Evolutionary conservation across 805 yeast genomes (phyloP), one percentile per base, ranked within the genome.

Genomic region (Suhomyces xylopsoci): DNA sequence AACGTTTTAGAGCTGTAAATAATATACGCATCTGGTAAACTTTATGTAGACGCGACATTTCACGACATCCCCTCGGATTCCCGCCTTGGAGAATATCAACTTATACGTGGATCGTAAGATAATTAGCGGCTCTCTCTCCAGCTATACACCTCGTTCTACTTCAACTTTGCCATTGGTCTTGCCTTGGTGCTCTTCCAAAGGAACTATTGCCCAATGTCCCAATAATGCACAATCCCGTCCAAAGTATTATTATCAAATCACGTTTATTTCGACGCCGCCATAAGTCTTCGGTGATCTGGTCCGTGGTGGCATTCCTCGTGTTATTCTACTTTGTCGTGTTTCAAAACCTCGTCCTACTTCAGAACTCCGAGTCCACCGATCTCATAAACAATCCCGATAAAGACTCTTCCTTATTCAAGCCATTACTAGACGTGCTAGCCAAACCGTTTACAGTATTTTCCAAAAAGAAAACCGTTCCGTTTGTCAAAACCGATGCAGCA

Each of bases 381-480:
- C 47, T 38, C 40, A 53, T 53, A 25, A 50, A 25, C 41, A 44
- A 49, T 34, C 55, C 53, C 41, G 55, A 54, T 52, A 7, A 48
- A 30, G 28, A 30, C 30, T 14, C 51, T 47, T 32, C 26, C 47
- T 47, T 44, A 9, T 32, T 36, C 48, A 20, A 28, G 36, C 26
- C 38, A 36, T 32, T 25, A 12, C 36, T n/a, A 34, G 49, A 40
- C 7, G 40, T 34, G 45, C 26, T 47, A 19, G 20, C 30, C 41
- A 52, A 48, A 25, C 44, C 28, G n/a, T 19, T 30, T 5, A 25
- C 10, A 8, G 15, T 36, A 32, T 15, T 14, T 41, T 14, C 25
- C 15, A 26, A 51, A 28, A 45, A 52, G 55, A 52, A 34, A 46
- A 60, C 59, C 45, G 48, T 57, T 4, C 62, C 55, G 15, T 55